Conservation (phyloP, 306 rosid species). For the Quercus cerris region DNA sequence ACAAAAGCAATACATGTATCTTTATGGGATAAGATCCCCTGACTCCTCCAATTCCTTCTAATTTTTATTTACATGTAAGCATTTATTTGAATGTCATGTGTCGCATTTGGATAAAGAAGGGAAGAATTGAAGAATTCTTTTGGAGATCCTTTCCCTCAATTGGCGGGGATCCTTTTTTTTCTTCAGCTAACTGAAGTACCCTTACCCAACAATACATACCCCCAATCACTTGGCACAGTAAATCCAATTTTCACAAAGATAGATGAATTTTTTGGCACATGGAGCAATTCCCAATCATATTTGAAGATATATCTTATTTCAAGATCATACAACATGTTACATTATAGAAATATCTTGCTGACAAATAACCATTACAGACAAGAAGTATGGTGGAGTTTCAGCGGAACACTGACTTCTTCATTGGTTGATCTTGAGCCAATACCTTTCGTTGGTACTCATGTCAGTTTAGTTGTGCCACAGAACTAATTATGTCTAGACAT, state of each 20-base stretch:
- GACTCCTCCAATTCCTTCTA: too few species aligned
- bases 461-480: background rate
- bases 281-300: background rate
- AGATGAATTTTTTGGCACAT: background rate
- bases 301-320: background rate
- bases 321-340: background rate
- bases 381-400: background rate
- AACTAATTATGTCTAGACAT: background rate
- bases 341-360: background rate
- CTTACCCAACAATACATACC: background rate
- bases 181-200: background rate
- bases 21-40: too few species aligned
- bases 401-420: background rate
- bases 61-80: too few species aligned
- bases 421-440: background rate
- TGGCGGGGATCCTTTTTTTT: background rate
- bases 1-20: background rate
- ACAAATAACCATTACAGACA: background rate
- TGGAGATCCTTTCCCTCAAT: too few species aligned
- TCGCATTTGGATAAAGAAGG: too few species aligned
- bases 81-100: background rate
- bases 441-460: background rate
- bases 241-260: background rate
- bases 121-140: too few species aligned
- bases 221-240: background rate